Conservation (phyloP, 495 filamentous ascomycete species). For the Penicillium cinerascens region DNA sequence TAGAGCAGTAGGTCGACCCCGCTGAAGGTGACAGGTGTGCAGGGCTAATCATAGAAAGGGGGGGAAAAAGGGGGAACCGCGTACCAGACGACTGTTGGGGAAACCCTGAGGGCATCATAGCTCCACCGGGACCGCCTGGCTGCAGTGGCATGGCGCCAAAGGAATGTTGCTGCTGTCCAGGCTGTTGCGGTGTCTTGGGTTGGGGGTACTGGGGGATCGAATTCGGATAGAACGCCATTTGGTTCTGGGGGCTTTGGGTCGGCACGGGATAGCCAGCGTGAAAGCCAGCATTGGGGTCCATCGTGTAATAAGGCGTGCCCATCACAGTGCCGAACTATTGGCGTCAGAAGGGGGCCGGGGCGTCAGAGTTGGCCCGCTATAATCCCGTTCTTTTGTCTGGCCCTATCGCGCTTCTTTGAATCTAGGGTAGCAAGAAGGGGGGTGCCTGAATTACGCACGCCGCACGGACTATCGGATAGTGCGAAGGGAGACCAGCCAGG, state of each 20-base stretch:
- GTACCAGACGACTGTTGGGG: constrained; percentile 41
- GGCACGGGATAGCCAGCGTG: constrained; percentile 39
- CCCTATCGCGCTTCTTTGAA: constrained; percentile 4
- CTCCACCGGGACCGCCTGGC: constrained; percentile 38
- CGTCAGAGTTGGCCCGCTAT: constrained; percentile 11
- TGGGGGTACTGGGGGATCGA: constrained; percentile 39
- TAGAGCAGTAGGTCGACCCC: constrained; percentile 5
- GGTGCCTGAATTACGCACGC: constrained; percentile 16
- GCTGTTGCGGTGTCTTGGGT: constrained; percentile 31
- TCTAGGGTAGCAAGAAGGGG: constrained; percentile 4
- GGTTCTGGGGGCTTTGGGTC: constrained; percentile 36
- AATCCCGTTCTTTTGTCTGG: constrained; percentile 6
- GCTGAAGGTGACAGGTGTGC: background rate
- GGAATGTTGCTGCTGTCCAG: constrained; percentile 33
- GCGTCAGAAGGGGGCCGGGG: constrained; percentile 10
- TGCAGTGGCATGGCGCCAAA: constrained; percentile 43
- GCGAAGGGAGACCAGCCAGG: background rate
- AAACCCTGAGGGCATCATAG: constrained; percentile 42
- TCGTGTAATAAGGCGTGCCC: constrained; percentile 25
- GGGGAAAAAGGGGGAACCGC: constrained; percentile 19
- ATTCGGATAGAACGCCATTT: constrained; percentile 43
- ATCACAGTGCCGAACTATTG: constrained; percentile 11
- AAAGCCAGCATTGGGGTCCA: constrained; percentile 46
- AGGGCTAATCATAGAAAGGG: constrained; percentile 5
- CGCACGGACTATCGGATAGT: constrained; percentile 23